Evolutionary conservation across 78 protist genomes (phyloP), one percentile per base, ranked within the genome.

Genomic region (Pigoraptor vietnamica): DNA sequence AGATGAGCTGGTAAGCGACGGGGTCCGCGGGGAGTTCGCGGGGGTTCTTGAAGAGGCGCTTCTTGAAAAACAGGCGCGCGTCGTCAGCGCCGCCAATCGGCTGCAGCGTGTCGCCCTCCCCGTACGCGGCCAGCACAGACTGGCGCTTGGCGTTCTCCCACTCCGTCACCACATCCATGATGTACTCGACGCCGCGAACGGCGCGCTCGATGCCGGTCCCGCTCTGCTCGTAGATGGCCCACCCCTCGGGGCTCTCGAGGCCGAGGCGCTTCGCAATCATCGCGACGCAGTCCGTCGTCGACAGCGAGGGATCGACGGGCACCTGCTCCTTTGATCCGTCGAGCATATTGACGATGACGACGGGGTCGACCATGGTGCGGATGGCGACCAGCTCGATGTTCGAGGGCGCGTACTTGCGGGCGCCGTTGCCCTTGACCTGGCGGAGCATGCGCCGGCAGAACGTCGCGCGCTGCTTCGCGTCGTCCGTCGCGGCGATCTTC

Each of bases 171-270:
- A 48, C 40, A 38, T 88, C 90, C 36, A 25, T 9, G 32, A 88
- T 2, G 82, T 40, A 48, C 39, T 88, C 90, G 38, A 0, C 6
- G 39, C 83, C 82, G 23, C 39, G 35, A 14, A 88, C 29, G 55
- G 37, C 40, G 29, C 35, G 89, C 90, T 88, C 90, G 0, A 0
- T 19, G 83, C 33, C 83, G 33, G 79, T 38, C 38, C 0, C 6
- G 48, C 35, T 87, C 83, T 23, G 48, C 89, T 88, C 90, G 82
- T 37, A 88, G 37, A 88, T 0, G 33, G 90, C 79, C 90, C 90
- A 88, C 25, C 90, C 90, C 23, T 48, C 90, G 23, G 82, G 6
- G n/a, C 14, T 0, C 40, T 40, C 24, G 33, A 88, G 90, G 82
- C 29, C 82, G n/a, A 88, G 38, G 37, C n/a, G 2, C 37, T 48